These are phyloP conservation scores for Wallacemonas sp. DNA, from an alignment of 208 protist species.

Conservation along the genomic window DNA sequence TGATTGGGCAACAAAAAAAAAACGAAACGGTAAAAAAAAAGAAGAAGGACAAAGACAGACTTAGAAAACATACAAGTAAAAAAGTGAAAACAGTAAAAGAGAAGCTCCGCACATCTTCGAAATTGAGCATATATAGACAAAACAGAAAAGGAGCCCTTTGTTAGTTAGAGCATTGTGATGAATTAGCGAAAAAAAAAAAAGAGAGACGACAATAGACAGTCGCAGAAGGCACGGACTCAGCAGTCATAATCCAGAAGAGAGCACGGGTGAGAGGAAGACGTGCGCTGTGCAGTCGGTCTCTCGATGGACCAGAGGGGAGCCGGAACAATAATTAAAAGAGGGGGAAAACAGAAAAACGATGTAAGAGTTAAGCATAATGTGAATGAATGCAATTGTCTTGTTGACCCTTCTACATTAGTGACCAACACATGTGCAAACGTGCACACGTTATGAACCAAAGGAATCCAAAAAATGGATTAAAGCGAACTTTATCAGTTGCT, in stretches of 20 bases:
- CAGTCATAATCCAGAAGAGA: background rate
- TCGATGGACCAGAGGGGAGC: too few relatives aligned
- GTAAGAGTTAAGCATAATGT: background rate
- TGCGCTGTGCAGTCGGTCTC: too few relatives aligned
- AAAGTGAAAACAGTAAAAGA: background rate
- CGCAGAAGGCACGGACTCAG: too few relatives aligned
- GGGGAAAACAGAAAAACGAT: background rate
- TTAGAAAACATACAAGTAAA: constrained; percentile 3
- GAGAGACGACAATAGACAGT: too few relatives aligned
- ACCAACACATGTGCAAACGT: too few relatives aligned
- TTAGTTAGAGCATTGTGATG: background rate
- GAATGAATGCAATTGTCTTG: background rate
- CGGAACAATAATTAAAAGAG: background rate
- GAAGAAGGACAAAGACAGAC: constrained; percentile 9
- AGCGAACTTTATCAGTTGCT: background rate
- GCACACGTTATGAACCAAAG: constrained; percentile 9
- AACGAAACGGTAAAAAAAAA: background rate
- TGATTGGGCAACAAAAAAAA: background rate
- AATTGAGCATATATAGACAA: background rate
- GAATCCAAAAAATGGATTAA: constrained; percentile 1
- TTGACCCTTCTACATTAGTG: too few relatives aligned
- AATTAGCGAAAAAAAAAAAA: too few relatives aligned
- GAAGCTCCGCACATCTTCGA: background rate
- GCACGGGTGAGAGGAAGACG: background rate
- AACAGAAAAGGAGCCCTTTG: background rate